Evolutionary conservation across 352 stramenopile genomes (phyloP).

Genomic region (Globisporangium echinulatum): DNA sequence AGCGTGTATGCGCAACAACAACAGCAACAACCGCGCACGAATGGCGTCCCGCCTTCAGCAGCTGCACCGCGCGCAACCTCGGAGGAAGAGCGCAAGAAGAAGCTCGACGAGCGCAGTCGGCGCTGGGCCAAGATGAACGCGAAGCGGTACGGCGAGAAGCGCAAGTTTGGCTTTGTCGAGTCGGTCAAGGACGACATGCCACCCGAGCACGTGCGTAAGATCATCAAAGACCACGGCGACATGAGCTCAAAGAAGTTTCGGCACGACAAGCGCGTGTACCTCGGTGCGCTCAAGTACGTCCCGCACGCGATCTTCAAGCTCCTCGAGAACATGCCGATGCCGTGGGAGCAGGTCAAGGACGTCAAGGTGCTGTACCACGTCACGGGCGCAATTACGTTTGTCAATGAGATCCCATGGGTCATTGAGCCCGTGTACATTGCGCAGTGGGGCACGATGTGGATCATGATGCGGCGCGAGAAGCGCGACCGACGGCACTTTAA

Average conservation of each 20-base stretch:
- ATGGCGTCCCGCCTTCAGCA: constrained; percentile 3
- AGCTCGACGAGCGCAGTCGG: constrained; percentile 75
- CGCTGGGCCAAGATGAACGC: constrained; percentile 88
- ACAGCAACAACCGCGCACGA: constrained; percentile 4
- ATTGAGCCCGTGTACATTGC: constrained; percentile 99
- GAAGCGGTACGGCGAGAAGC: constrained; percentile 93
- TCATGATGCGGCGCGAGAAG: constrained; percentile 99
- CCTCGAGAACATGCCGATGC: constrained; percentile 99
- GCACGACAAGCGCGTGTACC: constrained; percentile 98
- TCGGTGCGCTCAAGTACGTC: constrained; percentile 99
- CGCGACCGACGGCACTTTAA: constrained; percentile 99
- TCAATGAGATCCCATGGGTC: constrained; percentile 99
- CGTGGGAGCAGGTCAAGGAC: constrained; percentile 98
- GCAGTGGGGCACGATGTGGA: constrained; percentile 99
- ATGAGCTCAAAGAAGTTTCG: constrained; percentile 99
- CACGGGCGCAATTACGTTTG: constrained; percentile 99
- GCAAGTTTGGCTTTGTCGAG: constrained; percentile 92
- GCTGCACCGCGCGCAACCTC: constrained; percentile 14
- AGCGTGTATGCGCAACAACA: constrained; percentile 9
- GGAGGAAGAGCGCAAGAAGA: constrained; percentile 50
- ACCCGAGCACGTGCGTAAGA: constrained; percentile 98
- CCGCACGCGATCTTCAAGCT: constrained; percentile 99
- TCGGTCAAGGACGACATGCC: constrained; percentile 90
- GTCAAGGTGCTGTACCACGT: constrained; percentile 99
- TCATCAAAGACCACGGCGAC: constrained; percentile 99